A percentile compares a stretch with the other conserved stretches of the same genome.
These are phyloP conservation scores for Geotrichum ghanense DNA, from an alignment of 805 yeast genomes.

Conservation along the genomic window DNA sequence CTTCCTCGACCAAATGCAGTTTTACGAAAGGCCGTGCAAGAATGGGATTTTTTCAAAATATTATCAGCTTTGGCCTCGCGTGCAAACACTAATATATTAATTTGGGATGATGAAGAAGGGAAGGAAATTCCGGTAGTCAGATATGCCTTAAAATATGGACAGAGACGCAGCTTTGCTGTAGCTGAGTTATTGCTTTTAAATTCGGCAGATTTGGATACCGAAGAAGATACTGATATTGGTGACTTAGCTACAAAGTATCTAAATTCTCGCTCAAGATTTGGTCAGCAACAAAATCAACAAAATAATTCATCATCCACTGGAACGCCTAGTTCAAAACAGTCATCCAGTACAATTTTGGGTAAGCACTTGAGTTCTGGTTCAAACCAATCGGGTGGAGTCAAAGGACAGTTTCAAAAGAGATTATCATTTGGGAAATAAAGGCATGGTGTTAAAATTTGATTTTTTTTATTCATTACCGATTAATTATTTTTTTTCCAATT, in stretches of 20 bases:
- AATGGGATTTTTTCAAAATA: slow-evolving; percentile 20
- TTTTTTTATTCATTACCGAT: no score
- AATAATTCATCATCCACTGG: not conserved
- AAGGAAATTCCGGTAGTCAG: slow-evolving; percentile 18
- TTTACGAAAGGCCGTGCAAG: slow-evolving; percentile 25
- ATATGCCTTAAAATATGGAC: slow-evolving; percentile 23
- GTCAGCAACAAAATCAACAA: no score
- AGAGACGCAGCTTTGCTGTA: slow-evolving; percentile 22
- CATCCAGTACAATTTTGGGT: not conserved
- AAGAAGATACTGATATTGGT: slow-evolving; percentile 9
- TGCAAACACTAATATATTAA: slow-evolving; percentile 26
- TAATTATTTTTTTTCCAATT: no score
- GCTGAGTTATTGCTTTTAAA: slow-evolving; percentile 29
- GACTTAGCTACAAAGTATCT: not conserved
- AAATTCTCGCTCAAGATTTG: not conserved
- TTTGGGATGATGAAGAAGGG: not conserved
- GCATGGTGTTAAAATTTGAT: no score
- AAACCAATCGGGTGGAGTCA: slow-evolving; percentile 1
- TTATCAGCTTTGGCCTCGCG: slow-evolving; percentile 28
- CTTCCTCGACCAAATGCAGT: slow-evolving; percentile 25
- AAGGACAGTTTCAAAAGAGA: slow-evolving; percentile 1
- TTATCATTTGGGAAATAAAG: not conserved
- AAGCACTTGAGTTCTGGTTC: no score
- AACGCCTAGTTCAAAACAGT: not conserved
- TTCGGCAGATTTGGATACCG: slow-evolving; percentile 22